Evolutionary conservation across 2,329 filamentous ascomycete genomes (phyloP), one percentile per base, ranked within the genome.

Genomic region (Aureobasidium uvarum): DNA sequence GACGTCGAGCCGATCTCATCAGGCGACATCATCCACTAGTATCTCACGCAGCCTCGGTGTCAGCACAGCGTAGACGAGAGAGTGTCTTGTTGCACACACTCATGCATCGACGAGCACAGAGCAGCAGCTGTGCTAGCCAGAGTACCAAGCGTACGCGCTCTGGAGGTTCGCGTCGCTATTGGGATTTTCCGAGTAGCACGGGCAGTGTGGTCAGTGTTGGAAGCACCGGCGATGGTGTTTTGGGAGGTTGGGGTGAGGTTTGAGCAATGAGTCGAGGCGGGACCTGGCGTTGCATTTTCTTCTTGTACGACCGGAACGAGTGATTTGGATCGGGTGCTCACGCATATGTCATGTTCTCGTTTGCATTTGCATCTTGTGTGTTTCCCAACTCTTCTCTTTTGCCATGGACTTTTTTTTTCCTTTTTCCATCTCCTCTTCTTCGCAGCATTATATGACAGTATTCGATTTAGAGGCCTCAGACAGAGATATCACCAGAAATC

Each of bases 1-100:
- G 89, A 1, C 89, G 89, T 63, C 89, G 94, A 68, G 90, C 89
- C 6, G 92, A 92, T 16, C 85, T 94, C 54, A 92, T 97, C 62
- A 85, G 92, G 41, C 91, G 94, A 72, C 89, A 96, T 73, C 94
- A 97, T 74, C 94, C 94, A 3, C 85, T 97, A 58, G 87, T 96
- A 36, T 87, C 87, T 28, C 83, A 86, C 55, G 81, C 83, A 3
- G 73, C 71, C 25, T 74, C 78, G 66, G 50, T 63, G 31, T 38
- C 67, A 52, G 41, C 67, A 67, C 76, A 72, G 41, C 68, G 70
- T 65, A 72, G 73, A 65, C 50, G 67, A 7, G 65, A 68, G 54
- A 64, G 48, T n/a, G 58, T 62, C 25, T n/a, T 65, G 20, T 68
- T 71, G 52, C 71, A 78, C 79, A 84, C 69, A 68, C 52, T 69